A percentile compares a stretch with the other conserved stretches of the same genome.
These are phyloP conservation scores for Celoporthe dispersa DNA, from an alignment of 2,329 filamentous ascomycete genomes.

Conservation along the genomic window DNA sequence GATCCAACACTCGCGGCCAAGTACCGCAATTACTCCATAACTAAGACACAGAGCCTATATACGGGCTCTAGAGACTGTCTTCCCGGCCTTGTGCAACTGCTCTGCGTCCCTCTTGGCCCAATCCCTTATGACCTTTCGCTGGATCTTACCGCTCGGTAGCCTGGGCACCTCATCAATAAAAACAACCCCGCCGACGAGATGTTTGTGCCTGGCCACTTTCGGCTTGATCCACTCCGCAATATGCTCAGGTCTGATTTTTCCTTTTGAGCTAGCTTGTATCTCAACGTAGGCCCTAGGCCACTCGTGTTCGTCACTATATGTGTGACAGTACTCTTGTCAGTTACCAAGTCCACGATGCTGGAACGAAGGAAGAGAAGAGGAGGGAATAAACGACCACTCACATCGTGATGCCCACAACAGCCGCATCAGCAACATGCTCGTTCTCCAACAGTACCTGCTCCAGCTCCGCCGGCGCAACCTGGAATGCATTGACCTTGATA, in stretches of 20 bases:
- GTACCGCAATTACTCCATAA: not conserved
- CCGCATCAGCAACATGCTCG: conserved; percentile 13
- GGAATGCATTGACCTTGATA: conserved; percentile 23
- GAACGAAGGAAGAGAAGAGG: conserved; percentile 33
- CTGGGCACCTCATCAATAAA: conserved; percentile 63
- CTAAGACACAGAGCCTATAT: not conserved
- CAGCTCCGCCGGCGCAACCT: conserved; percentile 20
- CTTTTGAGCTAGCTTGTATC: conserved; percentile 50
- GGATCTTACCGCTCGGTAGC: conserved; percentile 61
- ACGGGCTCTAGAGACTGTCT: conserved; percentile 5
- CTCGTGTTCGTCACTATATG: conserved; percentile 49
- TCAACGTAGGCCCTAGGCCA: conserved; percentile 58
- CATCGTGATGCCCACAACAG: conserved; percentile 34
- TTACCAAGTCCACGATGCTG: not conserved
- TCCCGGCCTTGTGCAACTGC: conserved; percentile 33
- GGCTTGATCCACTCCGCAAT: conserved; percentile 54
- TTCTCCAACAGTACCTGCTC: conserved; percentile 15
- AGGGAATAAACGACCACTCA: not conserved
- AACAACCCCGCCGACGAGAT: conserved; percentile 54
- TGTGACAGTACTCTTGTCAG: not conserved
- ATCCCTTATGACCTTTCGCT: conserved; percentile 58
- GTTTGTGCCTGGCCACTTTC: conserved; percentile 57
- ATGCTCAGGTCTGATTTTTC: conserved; percentile 52
- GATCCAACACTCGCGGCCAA: too few species aligned
- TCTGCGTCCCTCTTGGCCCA: conserved; percentile 59